Base-by-base conservation (phyloP, 2,329 filamentous ascomycete species). In the Claviceps spartinae region DNA sequence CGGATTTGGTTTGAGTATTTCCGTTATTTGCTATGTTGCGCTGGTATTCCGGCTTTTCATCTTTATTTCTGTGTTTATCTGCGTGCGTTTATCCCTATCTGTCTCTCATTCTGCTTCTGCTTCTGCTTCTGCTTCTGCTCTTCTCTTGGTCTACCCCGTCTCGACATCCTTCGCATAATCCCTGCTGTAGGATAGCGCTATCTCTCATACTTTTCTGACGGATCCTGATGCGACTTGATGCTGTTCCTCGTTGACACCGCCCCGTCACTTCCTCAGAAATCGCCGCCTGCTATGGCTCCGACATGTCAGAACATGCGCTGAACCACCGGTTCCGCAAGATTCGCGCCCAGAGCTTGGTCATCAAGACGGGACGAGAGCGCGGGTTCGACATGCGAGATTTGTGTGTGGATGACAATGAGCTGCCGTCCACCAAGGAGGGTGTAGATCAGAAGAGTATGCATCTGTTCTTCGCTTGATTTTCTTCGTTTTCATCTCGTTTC, bases 251-350 rank as follows among this genome's bases (percentile, higher is more conserved):
- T 66, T 66, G 61, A 65, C 65, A 44, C 13, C 11, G 16, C 22
- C 20, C 40, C 43, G 3, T 18, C 16, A 18, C 18, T 40, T 47
- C 5, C 18, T 30, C 66, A 78, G 75, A 70, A 59, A 75, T 78
- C 56, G 66, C 62, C 42, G 61, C 65, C 53, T 71, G 70, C 57
- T 76, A 69, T 58, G 74, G 74, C 54, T 72, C 71, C n/a, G 74
- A 77, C 59, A 66, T 70, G 62, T 73, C 72, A 22, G 65, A 67
- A 43, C 63, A 69, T 54, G 69, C 70, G 30, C 62, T 78, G 34
- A 71, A 77, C 57, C 76, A 79, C 59, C 74, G 74, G 49, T 75
- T 78, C 58, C 72, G 75, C 49, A 67, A 69, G 13, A 60, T 77
- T 50, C 69, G 68, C 45, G 67, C 70, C 40, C 67, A 75, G 42